Conservation (phyloP, 495 filamentous ascomycete genomes). For the Penicillium lagena region DNA sequence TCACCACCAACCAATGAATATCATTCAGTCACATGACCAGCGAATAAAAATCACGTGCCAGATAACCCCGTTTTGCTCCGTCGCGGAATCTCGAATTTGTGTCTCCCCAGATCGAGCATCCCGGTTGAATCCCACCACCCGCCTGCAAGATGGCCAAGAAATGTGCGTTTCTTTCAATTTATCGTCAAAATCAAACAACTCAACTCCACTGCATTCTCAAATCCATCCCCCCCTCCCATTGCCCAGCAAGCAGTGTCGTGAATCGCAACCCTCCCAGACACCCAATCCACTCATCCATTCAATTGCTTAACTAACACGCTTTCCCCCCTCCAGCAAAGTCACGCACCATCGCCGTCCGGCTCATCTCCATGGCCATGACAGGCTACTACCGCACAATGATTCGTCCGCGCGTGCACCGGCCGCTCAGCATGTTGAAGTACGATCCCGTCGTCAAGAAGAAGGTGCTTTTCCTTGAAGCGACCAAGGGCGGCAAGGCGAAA, state of each 20-base stretch:
- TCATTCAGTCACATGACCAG: too few species aligned
- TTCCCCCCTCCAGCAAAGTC: slow-evolving; percentile 63
- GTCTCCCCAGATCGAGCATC: too few species aligned
- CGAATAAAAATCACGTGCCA: too few species aligned
- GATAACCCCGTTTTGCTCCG: too few species aligned
- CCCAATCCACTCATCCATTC: not conserved
- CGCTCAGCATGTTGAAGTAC: slow-evolving; percentile 97
- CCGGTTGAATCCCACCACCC: not conserved
- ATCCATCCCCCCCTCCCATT: not conserved
- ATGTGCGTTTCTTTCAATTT: slow-evolving; percentile 7
- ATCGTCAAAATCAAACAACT: not conserved
- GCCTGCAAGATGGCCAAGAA: slow-evolving; percentile 27
- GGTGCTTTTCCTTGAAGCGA: slow-evolving; percentile 89
- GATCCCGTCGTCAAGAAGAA: slow-evolving; percentile 96
- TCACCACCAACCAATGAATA: too few species aligned
- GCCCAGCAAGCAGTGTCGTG: not conserved
- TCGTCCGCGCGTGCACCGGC: slow-evolving; percentile 71
- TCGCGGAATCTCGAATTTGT: too few species aligned
- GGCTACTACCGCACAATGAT: slow-evolving; percentile 90
- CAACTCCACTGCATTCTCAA: not conserved
- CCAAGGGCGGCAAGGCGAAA: slow-evolving; percentile 50
- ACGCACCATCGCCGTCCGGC: slow-evolving; percentile 83
- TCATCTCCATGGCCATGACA: slow-evolving; percentile 97
- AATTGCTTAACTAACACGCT: slow-evolving; percentile 1
- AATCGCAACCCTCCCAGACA: not conserved